phyloP scores from a whole-genome alignment of 2,329 filamentous ascomycete genomes.

The Polytolypa hystricis region DNA sequence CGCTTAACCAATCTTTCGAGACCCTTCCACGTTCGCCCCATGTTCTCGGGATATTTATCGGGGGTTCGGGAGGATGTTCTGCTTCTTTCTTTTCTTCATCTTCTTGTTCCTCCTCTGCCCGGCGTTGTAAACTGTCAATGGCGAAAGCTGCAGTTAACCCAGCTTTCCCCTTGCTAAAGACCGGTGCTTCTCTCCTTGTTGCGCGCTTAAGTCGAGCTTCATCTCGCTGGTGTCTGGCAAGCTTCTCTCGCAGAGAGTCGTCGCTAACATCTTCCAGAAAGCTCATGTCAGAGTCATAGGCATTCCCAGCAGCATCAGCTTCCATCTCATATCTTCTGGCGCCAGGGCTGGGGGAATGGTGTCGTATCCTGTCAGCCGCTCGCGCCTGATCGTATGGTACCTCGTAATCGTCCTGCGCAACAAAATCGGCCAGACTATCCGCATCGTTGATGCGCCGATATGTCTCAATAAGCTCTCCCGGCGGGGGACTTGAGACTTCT shows the following conservation, averaged over 20 bases:
- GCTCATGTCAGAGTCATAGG: conserved; percentile 20
- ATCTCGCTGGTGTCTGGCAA: conserved; percentile 27
- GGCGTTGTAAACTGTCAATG: conserved; percentile 28
- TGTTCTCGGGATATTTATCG: conserved; percentile 26
- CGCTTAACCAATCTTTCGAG: conserved; percentile 26
- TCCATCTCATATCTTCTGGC: conserved; percentile 7
- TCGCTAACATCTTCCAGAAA: conserved; percentile 26
- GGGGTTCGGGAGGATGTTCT: conserved; percentile 19
- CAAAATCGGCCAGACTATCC: conserved; percentile 25
- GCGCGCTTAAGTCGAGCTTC: conserved; percentile 29
- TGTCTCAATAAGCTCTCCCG: conserved; percentile 25
- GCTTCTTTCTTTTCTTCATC: conserved; percentile 14
- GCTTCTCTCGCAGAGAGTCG: conserved; percentile 23
- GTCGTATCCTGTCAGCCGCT: conserved; percentile 14
- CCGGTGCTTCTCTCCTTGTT: conserved; percentile 27
- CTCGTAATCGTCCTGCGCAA: conserved; percentile 21
- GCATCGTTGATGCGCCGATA: conserved; percentile 31
- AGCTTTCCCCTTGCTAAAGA: conserved; percentile 30
- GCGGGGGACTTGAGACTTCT: conserved; percentile 26
- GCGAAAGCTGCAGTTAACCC: conserved; percentile 21
- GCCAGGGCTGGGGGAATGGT: conserved; percentile 17
- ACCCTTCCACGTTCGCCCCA: conserved; percentile 27
- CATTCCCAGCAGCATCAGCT: conserved; percentile 8
- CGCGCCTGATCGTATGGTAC: conserved; percentile 7
- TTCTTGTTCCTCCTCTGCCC: conserved; percentile 19